Percentiles rank a stretch among this genome's conserved stretches.
Conservation (phyloP, 177 flowering plant genomes). For the Telopea speciosissima region DNA sequence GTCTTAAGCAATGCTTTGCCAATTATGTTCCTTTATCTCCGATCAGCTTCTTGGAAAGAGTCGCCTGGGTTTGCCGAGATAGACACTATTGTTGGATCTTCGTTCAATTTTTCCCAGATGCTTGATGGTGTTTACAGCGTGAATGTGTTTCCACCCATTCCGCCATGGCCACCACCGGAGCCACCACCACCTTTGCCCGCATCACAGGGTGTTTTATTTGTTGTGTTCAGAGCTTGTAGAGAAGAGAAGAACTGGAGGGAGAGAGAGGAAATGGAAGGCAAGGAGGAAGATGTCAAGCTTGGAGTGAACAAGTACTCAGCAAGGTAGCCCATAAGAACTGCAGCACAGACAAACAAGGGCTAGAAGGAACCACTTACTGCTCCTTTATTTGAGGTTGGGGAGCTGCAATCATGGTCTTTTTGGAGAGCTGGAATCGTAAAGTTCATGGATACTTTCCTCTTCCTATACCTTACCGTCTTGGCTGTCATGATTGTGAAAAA, state of each 20-base stretch:
- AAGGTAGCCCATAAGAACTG: constrained; percentile 71
- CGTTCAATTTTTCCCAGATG: too few relatives aligned
- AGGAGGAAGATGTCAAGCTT: constrained; percentile 78
- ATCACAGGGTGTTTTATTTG: too few relatives aligned
- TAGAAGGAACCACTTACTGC: constrained; percentile 86
- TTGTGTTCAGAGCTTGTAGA: background rate
- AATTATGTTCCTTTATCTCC: constrained; percentile 51
- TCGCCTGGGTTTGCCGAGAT: constrained; percentile 35
- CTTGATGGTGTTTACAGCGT: too few relatives aligned
- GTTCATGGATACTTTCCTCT: constrained; percentile 73
- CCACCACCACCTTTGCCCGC: too few relatives aligned
- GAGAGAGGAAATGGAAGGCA: constrained; percentile 51
- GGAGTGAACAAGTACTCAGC: constrained; percentile 85
- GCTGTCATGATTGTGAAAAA: constrained; percentile 60
- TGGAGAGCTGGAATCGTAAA: constrained; percentile 87
- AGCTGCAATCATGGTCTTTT: constrained; percentile 76
- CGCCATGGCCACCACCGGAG: too few relatives aligned
- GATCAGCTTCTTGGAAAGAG: constrained; percentile 46
- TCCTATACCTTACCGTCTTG: constrained; percentile 66
- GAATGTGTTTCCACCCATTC: too few relatives aligned
- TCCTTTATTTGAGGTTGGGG: constrained; percentile 68
- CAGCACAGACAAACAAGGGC: constrained; percentile 74
- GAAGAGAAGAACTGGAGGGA: background rate
- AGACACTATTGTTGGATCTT: constrained; percentile 35
- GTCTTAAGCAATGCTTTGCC: constrained; percentile 35